These are phyloP conservation scores for Monascus purpureus DNA, from an alignment of 495 filamentous ascomycete genomes.

Conservation along the genomic window DNA sequence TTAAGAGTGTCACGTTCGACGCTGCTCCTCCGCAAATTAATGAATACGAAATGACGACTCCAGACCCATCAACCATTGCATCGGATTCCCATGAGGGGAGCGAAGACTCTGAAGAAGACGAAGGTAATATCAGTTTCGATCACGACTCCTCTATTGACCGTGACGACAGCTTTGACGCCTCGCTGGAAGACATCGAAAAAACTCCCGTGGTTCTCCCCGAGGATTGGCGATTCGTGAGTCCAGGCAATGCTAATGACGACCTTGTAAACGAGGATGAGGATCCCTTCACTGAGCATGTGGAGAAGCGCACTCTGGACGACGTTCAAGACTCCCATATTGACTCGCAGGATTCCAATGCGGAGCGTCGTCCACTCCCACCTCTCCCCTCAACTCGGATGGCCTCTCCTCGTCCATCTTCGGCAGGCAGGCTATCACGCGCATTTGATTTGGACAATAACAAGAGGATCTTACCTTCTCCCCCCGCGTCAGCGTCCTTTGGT, in stretches of 20 bases:
- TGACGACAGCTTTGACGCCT: conserved; percentile 88
- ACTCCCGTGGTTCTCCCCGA: conserved; percentile 94
- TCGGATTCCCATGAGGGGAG: conserved; percentile 82
- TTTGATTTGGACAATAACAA: conserved; percentile 48
- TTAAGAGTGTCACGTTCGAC: conserved; percentile 95
- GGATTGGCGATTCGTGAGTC: conserved; percentile 78
- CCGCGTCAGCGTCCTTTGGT: conserved; percentile 43
- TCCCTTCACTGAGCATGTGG: conserved; percentile 49
- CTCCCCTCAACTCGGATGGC: conserved; percentile 39
- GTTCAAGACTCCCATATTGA: conserved; percentile 37
- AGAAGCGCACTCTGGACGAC: conserved; percentile 43
- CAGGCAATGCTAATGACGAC: conserved; percentile 37
- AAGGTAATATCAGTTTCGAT: conserved; percentile 59
- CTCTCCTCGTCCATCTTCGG: conserved; percentile 26
- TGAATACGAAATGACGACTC: conserved; percentile 95
- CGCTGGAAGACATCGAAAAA: conserved; percentile 88
- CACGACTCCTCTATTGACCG: conserved; percentile 49
- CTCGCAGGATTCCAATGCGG: conserved; percentile 56
- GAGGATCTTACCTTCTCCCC: conserved; percentile 51
- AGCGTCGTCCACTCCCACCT: conserved; percentile 63
- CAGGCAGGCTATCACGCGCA: conserved; percentile 40
- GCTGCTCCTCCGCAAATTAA: conserved; percentile 85
- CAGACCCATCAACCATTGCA: conserved; percentile 77
- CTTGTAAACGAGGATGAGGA: conserved; percentile 47
- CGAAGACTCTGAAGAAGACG: conserved; percentile 72